Evolutionary conservation across 805 yeast genomes (phyloP).

Genomic region (Saccharomyces eubayanus): DNA sequence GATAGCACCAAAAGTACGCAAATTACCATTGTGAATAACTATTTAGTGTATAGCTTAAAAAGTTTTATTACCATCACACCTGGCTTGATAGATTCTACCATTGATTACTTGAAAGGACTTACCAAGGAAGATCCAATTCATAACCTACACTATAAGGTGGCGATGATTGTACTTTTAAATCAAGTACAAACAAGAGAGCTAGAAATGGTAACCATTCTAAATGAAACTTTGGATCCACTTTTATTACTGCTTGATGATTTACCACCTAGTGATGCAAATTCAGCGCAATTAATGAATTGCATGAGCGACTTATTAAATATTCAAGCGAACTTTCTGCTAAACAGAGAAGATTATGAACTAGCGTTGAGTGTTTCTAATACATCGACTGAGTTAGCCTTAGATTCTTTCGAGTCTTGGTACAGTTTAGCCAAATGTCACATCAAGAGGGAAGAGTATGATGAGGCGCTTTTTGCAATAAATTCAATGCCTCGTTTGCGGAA

Average conservation of each 20-base stretch:
- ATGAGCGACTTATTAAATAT: constrained; percentile 22
- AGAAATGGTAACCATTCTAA: constrained; percentile 15
- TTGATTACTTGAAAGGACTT: constrained; percentile 13
- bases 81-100: constrained; percentile 14
- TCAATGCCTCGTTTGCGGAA: constrained; percentile 25
- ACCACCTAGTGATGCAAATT: constrained; percentile 13
- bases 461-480: constrained; percentile 26
- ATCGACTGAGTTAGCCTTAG: constrained; percentile 25
- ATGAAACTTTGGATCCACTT: constrained; percentile 14
- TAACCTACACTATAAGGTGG: constrained; percentile 20
- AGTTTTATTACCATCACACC: constrained; percentile 18
- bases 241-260: constrained; percentile 12
- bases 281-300: constrained; percentile 20
- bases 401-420: constrained; percentile 27
- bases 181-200: constrained; percentile 18
- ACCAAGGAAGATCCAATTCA: constrained; percentile 13
- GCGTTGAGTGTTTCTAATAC: constrained; percentile 22
- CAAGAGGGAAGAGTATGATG: constrained; percentile 14
- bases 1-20: constrained; percentile 25
- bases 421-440: constrained; percentile 24
- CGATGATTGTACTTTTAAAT: constrained; percentile 18
- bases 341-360: constrained; percentile 18
- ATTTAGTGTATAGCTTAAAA: constrained; percentile 43
- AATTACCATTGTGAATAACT: constrained; percentile 38
- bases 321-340: constrained; percentile 22